Base-by-base conservation (phyloP, 2,329 filamentous ascomycete genomes). In the Westerdykella ornata region DNA sequence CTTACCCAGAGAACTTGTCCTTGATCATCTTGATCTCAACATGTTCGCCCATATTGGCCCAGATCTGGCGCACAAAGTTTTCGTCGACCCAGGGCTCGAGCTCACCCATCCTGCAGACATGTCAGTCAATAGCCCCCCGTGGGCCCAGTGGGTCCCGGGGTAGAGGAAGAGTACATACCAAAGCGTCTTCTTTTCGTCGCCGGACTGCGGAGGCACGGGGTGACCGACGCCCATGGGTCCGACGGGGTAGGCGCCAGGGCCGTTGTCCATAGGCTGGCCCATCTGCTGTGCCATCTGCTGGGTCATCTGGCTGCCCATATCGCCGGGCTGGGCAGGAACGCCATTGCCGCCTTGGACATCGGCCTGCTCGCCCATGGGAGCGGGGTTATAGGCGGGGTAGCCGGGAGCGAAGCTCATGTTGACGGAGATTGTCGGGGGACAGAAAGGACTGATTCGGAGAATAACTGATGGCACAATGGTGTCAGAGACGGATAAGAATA, bases 1-100 rank as follows among this genome's bases (percentile, higher is more conserved):
- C 61, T 70, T 77, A 95, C 88, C 90, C 92, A 64, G 90, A 96
- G 69, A 95, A 95, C 71, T 96, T 96, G 74, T 98, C 92, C 53
- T 92, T 87, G 60, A 98, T 98, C 78, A 98, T 95, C 80, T 98
- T 98, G 57, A 98, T 92, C 59, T 96, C 96, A 59, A 98, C 92
- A 50, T 82, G 82, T 70, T 97, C 92, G 54, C 85, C 88, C 72
- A 95, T 85, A 58, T 89, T 82, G 61, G 88, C 94, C 78, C 88
- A 97, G 35, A 97, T 81, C 56, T 85, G 92, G 70, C 94, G 89
- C 63, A 98, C 86, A 68, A 97, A 98, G 71, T 90, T 94, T 74
- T 98, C 92, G 59, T 98, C 92, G 72, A 98, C 97, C 92, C 92
- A 98, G 19, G 88, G 87, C 70, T 97, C 90, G 50, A 98, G 84